Percentiles rank a stretch among this genome's conserved stretches.
Conservation (phyloP, 768 basidiomycete species). For the Kondoa malvinella region DNA sequence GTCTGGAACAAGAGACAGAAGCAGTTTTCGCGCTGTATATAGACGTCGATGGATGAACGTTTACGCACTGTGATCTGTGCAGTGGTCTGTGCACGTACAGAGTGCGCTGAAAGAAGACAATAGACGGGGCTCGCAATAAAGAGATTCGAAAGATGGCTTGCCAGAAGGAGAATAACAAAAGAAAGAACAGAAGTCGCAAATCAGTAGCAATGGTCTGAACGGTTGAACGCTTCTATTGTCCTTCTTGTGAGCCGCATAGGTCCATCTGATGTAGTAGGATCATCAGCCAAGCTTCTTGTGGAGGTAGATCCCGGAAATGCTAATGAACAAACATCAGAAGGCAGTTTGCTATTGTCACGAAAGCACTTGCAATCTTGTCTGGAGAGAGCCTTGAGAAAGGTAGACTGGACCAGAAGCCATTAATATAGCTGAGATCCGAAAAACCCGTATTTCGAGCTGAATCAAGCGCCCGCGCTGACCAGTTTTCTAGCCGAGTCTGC, state of each 20-base stretch:
- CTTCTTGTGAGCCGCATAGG: background rate
- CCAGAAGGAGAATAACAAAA: background rate
- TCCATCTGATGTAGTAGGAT: background rate
- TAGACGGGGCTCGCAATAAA: too few species aligned
- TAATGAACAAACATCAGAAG: background rate
- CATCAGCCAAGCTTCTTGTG: slow-evolving; percentile 8
- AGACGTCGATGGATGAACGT: too few species aligned
- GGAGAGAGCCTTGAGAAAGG: slow-evolving; percentile 2
- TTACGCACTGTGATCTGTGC: too few species aligned
- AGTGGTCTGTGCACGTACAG: too few species aligned
- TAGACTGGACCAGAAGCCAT: background rate
- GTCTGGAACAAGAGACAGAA: too few species aligned
- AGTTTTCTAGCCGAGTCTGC: background rate
- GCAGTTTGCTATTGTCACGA: background rate
- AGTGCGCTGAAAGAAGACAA: too few species aligned
- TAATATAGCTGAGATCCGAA: background rate
- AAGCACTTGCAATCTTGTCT: background rate
- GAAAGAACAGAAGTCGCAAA: background rate
- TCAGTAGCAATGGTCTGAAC: background rate
- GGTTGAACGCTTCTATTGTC: background rate
- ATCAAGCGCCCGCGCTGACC: background rate
- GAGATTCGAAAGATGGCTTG: too few species aligned
- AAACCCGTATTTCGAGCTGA: background rate
- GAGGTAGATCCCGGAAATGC: slow-evolving; percentile 1
- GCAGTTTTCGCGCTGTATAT: too few species aligned